phyloP scores from a whole-genome alignment of 2,329 filamentous ascomycete species.

The Hymenoscyphus repandus region DNA sequence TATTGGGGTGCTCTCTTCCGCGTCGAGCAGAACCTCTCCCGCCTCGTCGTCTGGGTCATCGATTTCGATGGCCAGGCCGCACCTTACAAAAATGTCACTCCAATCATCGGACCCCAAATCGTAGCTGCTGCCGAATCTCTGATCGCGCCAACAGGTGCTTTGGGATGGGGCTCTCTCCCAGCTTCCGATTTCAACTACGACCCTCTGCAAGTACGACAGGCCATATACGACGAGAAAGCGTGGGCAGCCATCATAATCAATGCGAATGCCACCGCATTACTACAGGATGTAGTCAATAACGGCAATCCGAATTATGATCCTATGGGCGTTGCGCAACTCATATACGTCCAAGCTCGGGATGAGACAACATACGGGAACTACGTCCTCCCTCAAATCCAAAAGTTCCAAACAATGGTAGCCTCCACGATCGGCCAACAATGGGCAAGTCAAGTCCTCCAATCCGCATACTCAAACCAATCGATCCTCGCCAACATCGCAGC shows the following conservation, averaged over 20 bases:
- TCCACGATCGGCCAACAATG: constrained; percentile 27
- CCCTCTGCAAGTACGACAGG: constrained; percentile 49
- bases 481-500: constrained; percentile 38
- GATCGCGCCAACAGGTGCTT: constrained; percentile 33
- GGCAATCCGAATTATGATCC: constrained; percentile 58
- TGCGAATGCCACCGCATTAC: constrained; percentile 53
- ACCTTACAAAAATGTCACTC: constrained; percentile 43
- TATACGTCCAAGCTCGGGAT: constrained; percentile 51
- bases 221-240: constrained; percentile 52
- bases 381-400: constrained; percentile 39
- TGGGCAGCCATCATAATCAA: constrained; percentile 60
- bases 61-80: constrained; percentile 57
- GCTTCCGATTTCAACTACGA: constrained; percentile 50
- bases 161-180: constrained; percentile 32
- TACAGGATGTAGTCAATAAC: constrained; percentile 47
- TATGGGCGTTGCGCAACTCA: constrained; percentile 49
- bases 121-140: constrained; percentile 41
- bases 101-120: constrained; percentile 53
- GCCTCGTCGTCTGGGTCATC: constrained; percentile 52
- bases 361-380: constrained; percentile 48
- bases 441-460: constrained; percentile 28
- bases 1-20: constrained; percentile 56
- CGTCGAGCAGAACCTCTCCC: constrained; percentile 42
- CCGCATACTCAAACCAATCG: constrained; percentile 26
- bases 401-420: constrained; percentile 9